phyloP scores from a whole-genome alignment of 2,329 filamentous ascomycete genomes.

The Microdochium paspali region DNA sequence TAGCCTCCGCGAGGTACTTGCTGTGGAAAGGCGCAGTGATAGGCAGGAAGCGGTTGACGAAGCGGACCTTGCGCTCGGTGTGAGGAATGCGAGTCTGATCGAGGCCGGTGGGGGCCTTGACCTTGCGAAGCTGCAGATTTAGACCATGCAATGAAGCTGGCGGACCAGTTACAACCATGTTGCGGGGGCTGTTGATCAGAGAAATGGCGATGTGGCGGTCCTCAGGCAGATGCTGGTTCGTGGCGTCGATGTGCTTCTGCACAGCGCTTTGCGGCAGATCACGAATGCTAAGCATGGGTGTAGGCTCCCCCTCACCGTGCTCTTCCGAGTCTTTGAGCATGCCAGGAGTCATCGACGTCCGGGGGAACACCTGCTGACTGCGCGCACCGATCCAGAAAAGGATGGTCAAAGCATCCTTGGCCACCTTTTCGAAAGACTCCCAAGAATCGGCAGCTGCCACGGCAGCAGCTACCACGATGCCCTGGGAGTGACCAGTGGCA shows the following conservation, averaged over 20 bases:
- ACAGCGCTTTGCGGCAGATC: constrained; percentile 82
- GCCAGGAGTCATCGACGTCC: constrained; percentile 83
- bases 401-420: constrained; percentile 75
- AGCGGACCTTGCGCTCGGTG: constrained; percentile 92
- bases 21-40: constrained; percentile 99
- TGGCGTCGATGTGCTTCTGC: constrained; percentile 92
- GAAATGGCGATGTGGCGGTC: constrained; percentile 94
- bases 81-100: constrained; percentile 92
- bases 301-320: constrained; percentile 88
- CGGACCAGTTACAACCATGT: constrained; percentile 92
- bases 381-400: constrained; percentile 98
- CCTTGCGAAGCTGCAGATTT: constrained; percentile 88
- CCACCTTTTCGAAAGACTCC: constrained; percentile 79
- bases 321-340: constrained; percentile 90
- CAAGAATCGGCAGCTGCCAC: constrained; percentile 86
- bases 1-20: constrained; percentile 78
- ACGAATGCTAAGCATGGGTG: constrained; percentile 95
- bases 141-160: constrained; percentile 94
- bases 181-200: constrained; percentile 91
- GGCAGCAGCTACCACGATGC: constrained; percentile 84
- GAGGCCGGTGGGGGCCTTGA: constrained; percentile 93
- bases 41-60: constrained; percentile 92
- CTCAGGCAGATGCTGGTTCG: constrained; percentile 88
- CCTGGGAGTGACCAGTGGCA: constrained; percentile 93
- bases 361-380: constrained; percentile 94